Evolutionary conservation across 1,284 basidiomycete species (phyloP), one percentile per base, ranked within the genome.

Genomic region (Vanrija sp.): DNA sequence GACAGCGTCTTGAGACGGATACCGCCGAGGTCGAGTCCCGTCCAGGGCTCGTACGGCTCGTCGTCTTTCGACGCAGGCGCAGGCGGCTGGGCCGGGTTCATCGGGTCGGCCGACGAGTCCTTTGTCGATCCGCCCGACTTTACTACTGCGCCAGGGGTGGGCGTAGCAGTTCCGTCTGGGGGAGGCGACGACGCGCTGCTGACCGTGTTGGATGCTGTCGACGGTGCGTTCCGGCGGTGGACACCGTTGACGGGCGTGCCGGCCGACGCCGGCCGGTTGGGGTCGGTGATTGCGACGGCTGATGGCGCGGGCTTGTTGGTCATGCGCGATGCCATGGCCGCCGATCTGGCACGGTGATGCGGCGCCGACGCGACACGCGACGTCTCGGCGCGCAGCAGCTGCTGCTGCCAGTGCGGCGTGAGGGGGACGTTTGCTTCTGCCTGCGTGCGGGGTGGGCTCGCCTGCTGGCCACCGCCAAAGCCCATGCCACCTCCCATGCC

Each of bases 21-120:
- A 5, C 95, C 95, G 55, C 96, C 95, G 85, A 99, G 92, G 77
- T 99, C 95, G 56, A 99, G 81, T 14, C 91, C 91, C 28, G 81
- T 88, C 94, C 95, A 99, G 0, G 85, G 73, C 57, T 77, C 71
- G 39, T 66, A 65, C 43, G 66, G 61, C 44, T 71, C 69, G 28
- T 69, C 69, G 45, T 69, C 68, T 53, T 66, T 67, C 28, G 60
- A 66, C 43, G 58, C 63, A 5, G 65, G 65, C 16, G 66, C 62
- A 23, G 70, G 65, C 7, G 63, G 59, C 42, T 67, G 62, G 34
- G 63, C 61, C 16, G 67, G 66, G 48, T 65, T 66, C 28, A 65
- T 70, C 19, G 69, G 71, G 54, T 67, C 71, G 55, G 64, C 66
- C 45, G 57, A 34, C 46, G 25, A 46, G 34, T 34, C 34, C 34